Percentiles rank a stretch among this genome's conserved stretches.
phyloP scores from a whole-genome alignment of 2,329 filamentous ascomycete species.

The Arthroderma sp. region DNA sequence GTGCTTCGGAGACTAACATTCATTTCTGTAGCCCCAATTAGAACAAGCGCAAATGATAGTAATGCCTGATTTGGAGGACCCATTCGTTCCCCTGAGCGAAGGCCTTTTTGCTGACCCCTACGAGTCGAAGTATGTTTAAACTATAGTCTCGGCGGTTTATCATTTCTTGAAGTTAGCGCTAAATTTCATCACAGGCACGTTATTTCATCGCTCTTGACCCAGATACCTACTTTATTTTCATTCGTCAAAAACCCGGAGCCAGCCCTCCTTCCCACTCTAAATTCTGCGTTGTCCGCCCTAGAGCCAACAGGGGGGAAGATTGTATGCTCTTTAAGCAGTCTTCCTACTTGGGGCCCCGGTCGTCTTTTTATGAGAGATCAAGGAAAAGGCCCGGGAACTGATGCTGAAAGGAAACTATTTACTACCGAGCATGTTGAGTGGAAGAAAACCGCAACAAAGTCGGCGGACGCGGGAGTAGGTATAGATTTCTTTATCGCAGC shows the following conservation, averaged over 20 bases:
- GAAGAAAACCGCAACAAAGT: conserved; percentile 74
- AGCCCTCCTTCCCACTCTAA: conserved; percentile 70
- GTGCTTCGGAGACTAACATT: conserved; percentile 18
- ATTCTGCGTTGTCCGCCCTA: conserved; percentile 71
- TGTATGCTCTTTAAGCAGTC: conserved; percentile 70
- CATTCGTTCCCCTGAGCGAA: conserved; percentile 82
- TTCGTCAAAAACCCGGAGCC: conserved; percentile 83
- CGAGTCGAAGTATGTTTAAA: conserved; percentile 55
- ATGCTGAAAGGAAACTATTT: conserved; percentile 84
- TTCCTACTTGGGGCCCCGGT: conserved; percentile 86
- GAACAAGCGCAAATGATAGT: conserved; percentile 95
- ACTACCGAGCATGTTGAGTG: conserved; percentile 80
- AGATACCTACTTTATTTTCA: conserved; percentile 76
- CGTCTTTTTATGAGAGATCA: conserved; percentile 77
- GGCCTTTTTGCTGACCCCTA: conserved; percentile 91
- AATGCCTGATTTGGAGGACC: conserved; percentile 94
- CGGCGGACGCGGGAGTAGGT: conserved; percentile 77
- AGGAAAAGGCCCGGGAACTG: conserved; percentile 70
- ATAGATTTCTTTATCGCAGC: conserved; percentile 91
- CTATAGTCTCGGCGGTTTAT: not conserved
- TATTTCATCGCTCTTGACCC: conserved; percentile 74
- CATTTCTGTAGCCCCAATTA: conserved; percentile 48
- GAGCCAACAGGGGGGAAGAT: conserved; percentile 85
- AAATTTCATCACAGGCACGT: conserved; percentile 43
- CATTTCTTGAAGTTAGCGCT: conserved; percentile 9